These are phyloP conservation scores for Pleurotus eryngii DNA, from an alignment of 768 basidiomycete genomes.

Conservation along the genomic window DNA sequence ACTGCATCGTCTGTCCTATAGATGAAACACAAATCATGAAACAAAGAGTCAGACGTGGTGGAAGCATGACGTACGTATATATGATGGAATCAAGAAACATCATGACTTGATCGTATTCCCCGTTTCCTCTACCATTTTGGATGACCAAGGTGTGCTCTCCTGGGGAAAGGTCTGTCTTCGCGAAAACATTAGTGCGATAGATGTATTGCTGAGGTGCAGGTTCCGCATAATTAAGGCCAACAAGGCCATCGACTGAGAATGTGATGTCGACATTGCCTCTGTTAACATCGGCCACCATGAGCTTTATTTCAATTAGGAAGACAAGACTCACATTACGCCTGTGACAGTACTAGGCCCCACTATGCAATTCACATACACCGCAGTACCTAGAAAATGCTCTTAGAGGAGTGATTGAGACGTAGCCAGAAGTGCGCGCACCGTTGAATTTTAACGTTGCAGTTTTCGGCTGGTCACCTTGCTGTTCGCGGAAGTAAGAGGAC, in stretches of 20 bases:
- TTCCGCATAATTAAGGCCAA: neutral
- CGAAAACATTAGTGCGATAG: neutral
- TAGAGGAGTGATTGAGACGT: neutral
- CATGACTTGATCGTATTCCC: constrained; percentile 2
- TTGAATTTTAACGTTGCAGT: constrained; percentile 1
- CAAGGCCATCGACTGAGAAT: constrained; percentile 1
- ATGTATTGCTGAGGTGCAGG: constrained; percentile 1
- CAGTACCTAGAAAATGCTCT: neutral
- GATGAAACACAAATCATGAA: neutral
- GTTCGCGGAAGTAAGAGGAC: neutral
- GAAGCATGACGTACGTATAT: neutral
- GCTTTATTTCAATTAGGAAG: neutral
- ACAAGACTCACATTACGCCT: neutral
- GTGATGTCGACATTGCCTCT: constrained; percentile 6
- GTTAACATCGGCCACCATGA: neutral
- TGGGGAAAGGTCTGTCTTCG: neutral
- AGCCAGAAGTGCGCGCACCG: neutral
- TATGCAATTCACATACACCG: constrained; percentile 6
- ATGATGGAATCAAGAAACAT: constrained; percentile 7
- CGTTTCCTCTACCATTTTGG: neutral
- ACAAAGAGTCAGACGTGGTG: neutral
- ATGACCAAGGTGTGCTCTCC: neutral
- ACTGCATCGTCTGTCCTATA: neutral
- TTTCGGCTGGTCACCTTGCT: neutral
- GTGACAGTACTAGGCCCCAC: constrained; percentile 1